A percentile compares a stretch with the other conserved stretches of the same genome.
Evolutionary conservation across 2,329 filamentous ascomycete genomes (phyloP).

Genomic region (Arthrobotrys entomopaga): DNA sequence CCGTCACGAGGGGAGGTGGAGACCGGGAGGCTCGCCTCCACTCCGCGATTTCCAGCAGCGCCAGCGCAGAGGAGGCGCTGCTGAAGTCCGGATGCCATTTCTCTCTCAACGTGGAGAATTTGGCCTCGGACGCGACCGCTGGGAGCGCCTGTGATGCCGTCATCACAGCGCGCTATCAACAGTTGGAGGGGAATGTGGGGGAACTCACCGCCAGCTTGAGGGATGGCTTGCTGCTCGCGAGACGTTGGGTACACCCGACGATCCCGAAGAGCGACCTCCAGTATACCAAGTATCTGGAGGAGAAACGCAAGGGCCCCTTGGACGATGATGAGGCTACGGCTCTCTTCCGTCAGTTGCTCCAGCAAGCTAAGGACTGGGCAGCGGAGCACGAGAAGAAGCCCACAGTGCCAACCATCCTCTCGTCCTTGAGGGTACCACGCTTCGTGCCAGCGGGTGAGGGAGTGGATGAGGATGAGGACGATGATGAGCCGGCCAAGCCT

Average conservation of each 20-base stretch:
- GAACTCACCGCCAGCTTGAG: slow-evolving; percentile 56
- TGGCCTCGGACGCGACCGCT: slow-evolving; percentile 31
- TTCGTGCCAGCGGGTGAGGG: slow-evolving; percentile 26
- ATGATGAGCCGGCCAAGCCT: slow-evolving; percentile 20
- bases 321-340: slow-evolving; percentile 34
- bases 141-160: slow-evolving; percentile 61
- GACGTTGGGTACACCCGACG: not conserved
- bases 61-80: slow-evolving; percentile 67
- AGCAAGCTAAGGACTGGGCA: slow-evolving; percentile 43
- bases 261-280: slow-evolving; percentile 27
- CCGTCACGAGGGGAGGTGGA: slow-evolving; percentile 61
- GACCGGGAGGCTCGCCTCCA: slow-evolving; percentile 63
- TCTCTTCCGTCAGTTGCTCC: slow-evolving; percentile 28
- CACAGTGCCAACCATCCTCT: slow-evolving; percentile 9
- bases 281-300: slow-evolving; percentile 52
- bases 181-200: slow-evolving; percentile 57
- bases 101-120: slow-evolving; percentile 53
- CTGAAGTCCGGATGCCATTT: slow-evolving; percentile 65
- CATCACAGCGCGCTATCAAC: slow-evolving; percentile 58
- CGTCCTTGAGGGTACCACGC: slow-evolving; percentile 26
- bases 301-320: slow-evolving; percentile 32
- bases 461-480: slow-evolving; percentile 46
- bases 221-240: slow-evolving; percentile 39
- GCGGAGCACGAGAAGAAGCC: not conserved
- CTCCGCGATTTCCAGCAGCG: slow-evolving; percentile 64